Evolutionary conservation across 192 early-diverging fungal genomes (phyloP).

Genomic region (Lunasporangiospora selenospora): DNA sequence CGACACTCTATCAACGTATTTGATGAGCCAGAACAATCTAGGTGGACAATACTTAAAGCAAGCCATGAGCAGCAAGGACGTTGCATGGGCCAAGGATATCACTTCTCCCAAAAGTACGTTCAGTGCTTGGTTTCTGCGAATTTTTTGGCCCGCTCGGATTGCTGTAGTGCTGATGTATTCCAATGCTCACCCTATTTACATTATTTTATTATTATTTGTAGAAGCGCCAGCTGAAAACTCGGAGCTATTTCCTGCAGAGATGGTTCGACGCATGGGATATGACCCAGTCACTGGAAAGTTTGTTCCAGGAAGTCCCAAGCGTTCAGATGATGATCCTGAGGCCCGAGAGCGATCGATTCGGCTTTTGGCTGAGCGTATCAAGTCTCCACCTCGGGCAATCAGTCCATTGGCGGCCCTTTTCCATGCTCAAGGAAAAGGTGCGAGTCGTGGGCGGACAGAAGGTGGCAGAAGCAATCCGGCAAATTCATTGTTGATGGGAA

Average conservation of each 20-base stretch:
- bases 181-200: too few species aligned
- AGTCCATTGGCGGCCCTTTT: background rate
- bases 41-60: slow-evolving; percentile 37
- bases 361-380: slow-evolving; percentile 31
- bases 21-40: slow-evolving; percentile 46
- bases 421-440: slow-evolving; percentile 5
- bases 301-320: slow-evolving; percentile 38
- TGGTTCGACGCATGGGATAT: slow-evolving; percentile 45
- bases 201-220: slow-evolving; percentile 1
- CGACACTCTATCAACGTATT: slow-evolving; percentile 14
- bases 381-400: slow-evolving; percentile 26
- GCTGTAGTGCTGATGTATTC: too few species aligned
- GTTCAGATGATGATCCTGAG: slow-evolving; percentile 23
- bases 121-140: too few species aligned
- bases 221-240: slow-evolving; percentile 30
- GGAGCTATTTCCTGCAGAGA: slow-evolving; percentile 35
- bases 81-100: slow-evolving; percentile 35
- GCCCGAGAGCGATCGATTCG: slow-evolving; percentile 43
- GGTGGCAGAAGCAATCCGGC: slow-evolving; percentile 15
- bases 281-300: slow-evolving; percentile 40
- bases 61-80: slow-evolving; percentile 35
- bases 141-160: too few species aligned
- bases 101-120: slow-evolving; percentile 43
- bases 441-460: slow-evolving; percentile 9
- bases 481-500: slow-evolving; percentile 17